Evolutionary conservation across 192 early-diverging fungal genomes (phyloP).

Genomic region (Rhizophlyctis rosea): DNA sequence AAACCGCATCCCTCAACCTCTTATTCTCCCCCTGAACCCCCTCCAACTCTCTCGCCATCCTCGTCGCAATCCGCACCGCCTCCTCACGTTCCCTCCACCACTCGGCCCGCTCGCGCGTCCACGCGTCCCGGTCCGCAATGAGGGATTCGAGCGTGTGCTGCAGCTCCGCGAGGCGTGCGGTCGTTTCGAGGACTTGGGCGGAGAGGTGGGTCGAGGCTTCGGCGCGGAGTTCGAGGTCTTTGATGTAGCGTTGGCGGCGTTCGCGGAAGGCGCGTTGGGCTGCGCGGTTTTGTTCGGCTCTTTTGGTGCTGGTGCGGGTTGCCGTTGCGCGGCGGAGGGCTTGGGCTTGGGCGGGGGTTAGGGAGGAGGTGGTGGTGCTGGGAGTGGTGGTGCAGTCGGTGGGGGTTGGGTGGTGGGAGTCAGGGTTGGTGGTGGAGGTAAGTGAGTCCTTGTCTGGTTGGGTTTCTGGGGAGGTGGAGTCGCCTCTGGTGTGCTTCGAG

Average conservation of each 20-base stretch:
- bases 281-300: constrained; percentile 86
- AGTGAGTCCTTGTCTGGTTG: too few relatives aligned
- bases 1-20: constrained; percentile 2
- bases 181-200: constrained; percentile 6
- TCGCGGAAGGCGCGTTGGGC: constrained; percentile 90
- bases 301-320: constrained; percentile 57
- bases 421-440: too few relatives aligned
- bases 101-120: constrained; percentile 16
- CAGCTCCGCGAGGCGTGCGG: constrained; percentile 13
- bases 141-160: constrained; percentile 19
- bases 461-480: too few relatives aligned
- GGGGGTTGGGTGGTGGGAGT: neutral
- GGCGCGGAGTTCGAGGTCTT: constrained; percentile 71
- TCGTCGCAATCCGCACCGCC: constrained; percentile 9
- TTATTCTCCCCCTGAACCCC: constrained; percentile 15
- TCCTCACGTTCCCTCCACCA: constrained; percentile 33
- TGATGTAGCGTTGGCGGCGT: constrained; percentile 77
- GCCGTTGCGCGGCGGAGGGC: constrained; percentile 18
- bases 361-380: neutral
- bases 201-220: constrained; percentile 10
- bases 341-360: neutral
- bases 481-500: too few relatives aligned
- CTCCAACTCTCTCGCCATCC: constrained; percentile 17
- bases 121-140: constrained; percentile 18
- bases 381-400: neutral